Base-by-base conservation (phyloP, 768 basidiomycete genomes). In the Gloeophyllum trabeum region DNA sequence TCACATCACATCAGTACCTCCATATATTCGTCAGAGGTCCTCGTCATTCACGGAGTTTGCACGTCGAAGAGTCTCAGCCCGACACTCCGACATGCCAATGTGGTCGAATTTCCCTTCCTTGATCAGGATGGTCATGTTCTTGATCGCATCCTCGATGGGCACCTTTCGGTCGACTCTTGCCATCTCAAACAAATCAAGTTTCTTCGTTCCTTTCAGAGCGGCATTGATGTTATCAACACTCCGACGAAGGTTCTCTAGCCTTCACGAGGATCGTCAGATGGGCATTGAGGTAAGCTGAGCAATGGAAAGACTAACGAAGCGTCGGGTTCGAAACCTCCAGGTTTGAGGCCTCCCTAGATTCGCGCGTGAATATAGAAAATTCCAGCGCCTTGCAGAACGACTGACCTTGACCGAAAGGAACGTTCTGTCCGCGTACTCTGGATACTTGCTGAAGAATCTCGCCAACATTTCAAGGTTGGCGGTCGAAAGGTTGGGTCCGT, bases 1-100 rank as follows among this genome's bases (percentile, higher is more conserved):
- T n/a, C n/a, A n/a, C n/a, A n/a, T n/a, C 10, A 23, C 3, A 22
- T 42, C 14, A 23, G 4, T 6, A 6, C 2, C 10, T 4, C 24
- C 3, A 38, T 18, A 16, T 14, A 5, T 3, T n/a, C 6, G 3
- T 2, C 18, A 14, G 19, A 21, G 5, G 24, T 6, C 24, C 19
- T 5, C 34, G 4, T 13, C 26, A 61, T 66, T 48, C 35, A 69
- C 66, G 21, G 59, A 57, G 38, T 62, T 50, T 0, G 65, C 73
- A 6, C 47, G 41, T 23, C 51, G 42, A 3, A 84, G 59, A 0
- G 76, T 75, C 20, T 56, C 61, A 1, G 66, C 71, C 14, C 59
- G 61, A 50, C 68, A 66, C 53, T 81, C 79, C 1, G 70, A 73
- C 43, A 82, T 48, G 2, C 76, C 76, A 43, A 82, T 76, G 51